Percentiles rank a stretch among this genome's conserved stretches.
Evolutionary conservation across 495 filamentous ascomycete genomes (phyloP).

Genomic region (Hypomontagnella submonticulosa): DNA sequence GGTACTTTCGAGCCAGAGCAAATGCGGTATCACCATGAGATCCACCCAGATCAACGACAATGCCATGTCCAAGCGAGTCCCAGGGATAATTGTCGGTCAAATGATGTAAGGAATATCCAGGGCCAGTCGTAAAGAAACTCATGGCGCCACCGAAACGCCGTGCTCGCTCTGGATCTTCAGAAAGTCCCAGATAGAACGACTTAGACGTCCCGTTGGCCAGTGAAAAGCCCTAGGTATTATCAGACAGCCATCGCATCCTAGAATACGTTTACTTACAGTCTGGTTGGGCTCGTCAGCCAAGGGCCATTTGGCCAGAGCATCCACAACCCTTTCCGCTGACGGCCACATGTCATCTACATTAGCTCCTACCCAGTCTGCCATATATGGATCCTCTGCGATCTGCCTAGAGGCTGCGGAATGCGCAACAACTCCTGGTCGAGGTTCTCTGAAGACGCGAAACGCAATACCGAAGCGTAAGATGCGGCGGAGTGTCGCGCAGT

Average conservation of each 20-base stretch:
- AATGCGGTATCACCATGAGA: slow-evolving; percentile 25
- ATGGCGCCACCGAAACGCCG: slow-evolving; percentile 36
- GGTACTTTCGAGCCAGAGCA: slow-evolving; percentile 24
- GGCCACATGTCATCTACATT: slow-evolving; percentile 42
- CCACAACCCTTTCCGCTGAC: slow-evolving; percentile 27
- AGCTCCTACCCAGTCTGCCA: slow-evolving; percentile 51
- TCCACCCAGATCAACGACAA: slow-evolving; percentile 52
- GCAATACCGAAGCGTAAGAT: slow-evolving; percentile 61
- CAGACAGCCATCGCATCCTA: slow-evolving; percentile 1
- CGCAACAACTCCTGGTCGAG: slow-evolving; percentile 30
- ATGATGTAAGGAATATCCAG: slow-evolving; percentile 21
- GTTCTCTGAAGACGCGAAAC: slow-evolving; percentile 59
- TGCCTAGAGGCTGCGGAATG: slow-evolving; percentile 50
- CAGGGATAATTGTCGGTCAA: slow-evolving; percentile 38
- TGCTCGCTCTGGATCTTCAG: slow-evolving; percentile 36
- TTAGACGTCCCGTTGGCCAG: slow-evolving; percentile 49
- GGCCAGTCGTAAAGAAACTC: slow-evolving; percentile 21
- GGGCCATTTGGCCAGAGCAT: slow-evolving; percentile 43
- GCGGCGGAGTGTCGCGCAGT: slow-evolving; percentile 47
- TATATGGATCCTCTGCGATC: slow-evolving; percentile 45
- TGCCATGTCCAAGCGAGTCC: slow-evolving; percentile 17
- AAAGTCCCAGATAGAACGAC: slow-evolving; percentile 46
- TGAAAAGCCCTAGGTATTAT: slow-evolving; percentile 47
- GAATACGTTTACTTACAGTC: slow-evolving; percentile 31
- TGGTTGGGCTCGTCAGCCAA: slow-evolving; percentile 46